Evolutionary conservation across 1,284 basidiomycete genomes (phyloP).

Genomic region (Rhodotorula sp.): DNA sequence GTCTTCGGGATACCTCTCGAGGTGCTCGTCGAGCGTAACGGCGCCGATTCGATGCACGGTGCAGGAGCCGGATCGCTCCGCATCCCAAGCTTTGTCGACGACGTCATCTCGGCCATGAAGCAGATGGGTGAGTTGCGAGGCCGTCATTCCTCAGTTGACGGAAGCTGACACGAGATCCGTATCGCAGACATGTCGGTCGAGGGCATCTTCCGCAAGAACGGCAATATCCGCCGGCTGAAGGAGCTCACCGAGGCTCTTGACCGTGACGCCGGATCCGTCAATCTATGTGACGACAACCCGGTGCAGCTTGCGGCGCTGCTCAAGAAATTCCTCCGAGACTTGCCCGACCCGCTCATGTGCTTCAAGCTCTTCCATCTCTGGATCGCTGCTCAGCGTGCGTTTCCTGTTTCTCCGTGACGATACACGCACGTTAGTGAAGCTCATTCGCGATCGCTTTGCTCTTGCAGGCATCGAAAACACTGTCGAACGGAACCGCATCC

Average conservation of each 20-base stretch:
- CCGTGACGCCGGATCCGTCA: conserved; percentile 83
- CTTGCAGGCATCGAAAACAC: conserved; percentile 67
- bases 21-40: conserved; percentile 89
- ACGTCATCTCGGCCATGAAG: conserved; percentile 95
- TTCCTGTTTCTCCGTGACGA: background rate
- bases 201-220: conserved; percentile 98
- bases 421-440: conserved; percentile 6
- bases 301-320: conserved; percentile 94
- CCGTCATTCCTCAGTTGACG: background rate
- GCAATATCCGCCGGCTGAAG: conserved; percentile 90
- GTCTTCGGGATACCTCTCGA: conserved; percentile 93
- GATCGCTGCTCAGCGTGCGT: conserved; percentile 81
- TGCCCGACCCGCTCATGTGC: conserved; percentile 94
- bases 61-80: conserved; percentile 80
- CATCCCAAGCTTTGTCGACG: conserved; percentile 96
- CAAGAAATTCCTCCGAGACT: conserved; percentile 93
- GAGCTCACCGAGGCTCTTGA: conserved; percentile 90
- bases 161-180: background rate
- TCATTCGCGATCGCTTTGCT: background rate
- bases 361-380: conserved; percentile 88
- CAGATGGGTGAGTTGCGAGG: conserved; percentile 82
- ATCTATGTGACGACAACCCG: conserved; percentile 89
- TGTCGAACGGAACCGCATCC: conserved; percentile 72
- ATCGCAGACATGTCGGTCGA: conserved; percentile 90
- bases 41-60: conserved; percentile 87